These are phyloP conservation scores for Flaveria bidentis DNA, from an alignment of 129 eudicot genomes.

Conservation along the genomic window DNA sequence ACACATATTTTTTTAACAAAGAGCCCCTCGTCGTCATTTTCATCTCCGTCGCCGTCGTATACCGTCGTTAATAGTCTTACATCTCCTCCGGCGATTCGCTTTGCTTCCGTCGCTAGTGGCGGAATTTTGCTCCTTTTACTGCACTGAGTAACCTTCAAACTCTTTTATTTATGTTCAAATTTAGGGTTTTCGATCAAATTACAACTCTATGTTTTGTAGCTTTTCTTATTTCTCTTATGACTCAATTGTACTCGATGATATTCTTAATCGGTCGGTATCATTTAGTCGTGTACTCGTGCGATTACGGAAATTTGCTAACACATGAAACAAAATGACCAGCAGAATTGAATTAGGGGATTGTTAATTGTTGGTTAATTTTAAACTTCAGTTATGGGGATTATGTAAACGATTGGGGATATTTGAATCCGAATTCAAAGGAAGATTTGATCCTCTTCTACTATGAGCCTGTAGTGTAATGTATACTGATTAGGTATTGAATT, in stretches of 20 bases:
- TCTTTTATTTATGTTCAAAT: slow-evolving; percentile 2
- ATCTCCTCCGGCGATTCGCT: slow-evolving; percentile 11
- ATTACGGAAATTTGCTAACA: not conserved
- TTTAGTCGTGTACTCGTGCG: too few species aligned
- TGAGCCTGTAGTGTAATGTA: too few species aligned
- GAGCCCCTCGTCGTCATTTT: slow-evolving; percentile 32
- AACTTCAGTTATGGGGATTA: too few species aligned
- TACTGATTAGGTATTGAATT: too few species aligned
- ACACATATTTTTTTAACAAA: too few species aligned
- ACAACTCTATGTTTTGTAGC: not conserved
- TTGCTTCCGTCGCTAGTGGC: slow-evolving; percentile 10
- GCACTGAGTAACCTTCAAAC: slow-evolving; percentile 21
- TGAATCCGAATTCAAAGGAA: too few species aligned
- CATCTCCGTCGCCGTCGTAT: slow-evolving; percentile 17
- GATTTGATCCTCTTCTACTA: too few species aligned
- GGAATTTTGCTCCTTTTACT: slow-evolving; percentile 3
- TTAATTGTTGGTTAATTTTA: not conserved
- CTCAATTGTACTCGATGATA: too few species aligned
- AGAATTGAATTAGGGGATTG: too few species aligned
- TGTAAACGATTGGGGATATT: too few species aligned
- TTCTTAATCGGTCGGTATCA: too few species aligned
- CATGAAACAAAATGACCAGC: slow-evolving; percentile 4
- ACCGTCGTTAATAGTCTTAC: not conserved
- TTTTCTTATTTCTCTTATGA: not conserved
- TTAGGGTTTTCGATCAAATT: slow-evolving; percentile 22